Evolutionary conservation across 1,284 basidiomycete genomes (phyloP).

Genomic region (Ganoderma resinaceum): DNA sequence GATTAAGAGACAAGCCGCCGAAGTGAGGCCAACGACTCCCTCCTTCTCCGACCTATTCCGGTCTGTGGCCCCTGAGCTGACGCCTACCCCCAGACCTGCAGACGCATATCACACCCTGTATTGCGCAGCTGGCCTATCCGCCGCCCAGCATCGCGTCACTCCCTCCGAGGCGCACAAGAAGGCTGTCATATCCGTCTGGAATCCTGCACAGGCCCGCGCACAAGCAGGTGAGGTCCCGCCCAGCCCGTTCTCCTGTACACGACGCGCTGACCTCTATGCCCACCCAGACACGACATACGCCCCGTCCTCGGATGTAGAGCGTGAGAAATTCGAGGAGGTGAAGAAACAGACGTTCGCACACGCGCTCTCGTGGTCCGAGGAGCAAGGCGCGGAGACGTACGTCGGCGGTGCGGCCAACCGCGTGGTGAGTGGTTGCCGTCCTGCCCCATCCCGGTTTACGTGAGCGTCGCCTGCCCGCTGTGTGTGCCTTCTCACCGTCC

Average conservation of each 20-base stretch:
- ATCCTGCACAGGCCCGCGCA: constrained; percentile 27
- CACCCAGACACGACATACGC: constrained; percentile 18
- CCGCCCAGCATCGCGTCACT: constrained; percentile 81
- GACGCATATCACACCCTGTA: constrained; percentile 95
- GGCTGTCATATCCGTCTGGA: constrained; percentile 55
- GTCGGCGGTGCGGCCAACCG: constrained; percentile 74
- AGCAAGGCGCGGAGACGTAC: constrained; percentile 66
- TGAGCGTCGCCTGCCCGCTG: background rate
- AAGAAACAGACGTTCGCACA: constrained; percentile 64
- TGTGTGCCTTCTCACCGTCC: constrained; percentile 6
- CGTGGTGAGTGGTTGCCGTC: constrained; percentile 59
- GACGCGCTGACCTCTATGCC: background rate
- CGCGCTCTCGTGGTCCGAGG: constrained; percentile 79
- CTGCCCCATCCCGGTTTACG: background rate
- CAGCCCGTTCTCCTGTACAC: background rate
- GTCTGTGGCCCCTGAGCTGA: constrained; percentile 8
- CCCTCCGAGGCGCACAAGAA: constrained; percentile 54
- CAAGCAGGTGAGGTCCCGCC: constrained; percentile 39
- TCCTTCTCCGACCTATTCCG: background rate
- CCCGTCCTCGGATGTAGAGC: constrained; percentile 24
- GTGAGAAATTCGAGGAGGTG: constrained; percentile 36
- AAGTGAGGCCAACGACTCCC: constrained; percentile 60
- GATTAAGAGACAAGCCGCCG: constrained; percentile 93
- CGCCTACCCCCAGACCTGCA: constrained; percentile 54
- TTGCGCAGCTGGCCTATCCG: constrained; percentile 87